These are phyloP conservation scores for Fraxinus latifolia DNA, from an alignment of 305 asterid species.

Conservation along the genomic window DNA sequence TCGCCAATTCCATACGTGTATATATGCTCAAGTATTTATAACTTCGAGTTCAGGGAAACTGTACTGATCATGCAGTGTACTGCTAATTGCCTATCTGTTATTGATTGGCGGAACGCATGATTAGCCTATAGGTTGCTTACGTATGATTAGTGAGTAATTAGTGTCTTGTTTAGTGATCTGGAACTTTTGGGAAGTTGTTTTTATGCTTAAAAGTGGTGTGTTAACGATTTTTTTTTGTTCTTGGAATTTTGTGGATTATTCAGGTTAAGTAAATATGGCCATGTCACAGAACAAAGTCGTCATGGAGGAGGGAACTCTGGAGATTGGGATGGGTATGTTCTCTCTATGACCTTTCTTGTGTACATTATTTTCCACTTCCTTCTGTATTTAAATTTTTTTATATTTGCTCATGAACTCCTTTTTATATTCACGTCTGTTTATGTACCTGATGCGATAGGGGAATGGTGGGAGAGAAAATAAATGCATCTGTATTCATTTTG, in stretches of 20 bases:
- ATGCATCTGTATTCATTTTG: not conserved
- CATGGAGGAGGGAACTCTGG: conserved; percentile 53
- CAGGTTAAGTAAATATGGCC: conserved; percentile 46
- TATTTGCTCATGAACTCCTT: not conserved
- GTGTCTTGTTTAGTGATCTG: not conserved
- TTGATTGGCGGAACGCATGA: not conserved
- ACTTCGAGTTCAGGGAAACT: not conserved
- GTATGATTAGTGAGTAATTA: not conserved
- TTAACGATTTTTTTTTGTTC: not conserved
- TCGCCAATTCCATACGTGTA: not conserved
- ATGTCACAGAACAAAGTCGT: conserved; percentile 29
- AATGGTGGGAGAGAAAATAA: not conserved
- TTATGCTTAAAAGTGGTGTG: conserved; percentile 14
- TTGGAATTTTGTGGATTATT: conserved; percentile 12
- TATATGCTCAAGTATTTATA: not conserved
- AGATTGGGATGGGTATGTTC: conserved; percentile 49
- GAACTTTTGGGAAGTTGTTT: conserved; percentile 15
- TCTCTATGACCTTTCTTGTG: conserved; percentile 1
- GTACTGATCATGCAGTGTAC: conserved; percentile 8
- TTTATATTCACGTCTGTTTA: not conserved
- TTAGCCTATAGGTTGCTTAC: not conserved
- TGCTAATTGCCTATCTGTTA: not conserved
- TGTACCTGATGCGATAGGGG: not conserved
- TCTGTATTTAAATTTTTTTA: not conserved
- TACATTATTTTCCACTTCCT: not conserved